Evolutionary conservation across 352 stramenopile genomes (phyloP), one percentile per base, ranked within the genome.

Genomic region (Globisporangium heterothallicum): DNA sequence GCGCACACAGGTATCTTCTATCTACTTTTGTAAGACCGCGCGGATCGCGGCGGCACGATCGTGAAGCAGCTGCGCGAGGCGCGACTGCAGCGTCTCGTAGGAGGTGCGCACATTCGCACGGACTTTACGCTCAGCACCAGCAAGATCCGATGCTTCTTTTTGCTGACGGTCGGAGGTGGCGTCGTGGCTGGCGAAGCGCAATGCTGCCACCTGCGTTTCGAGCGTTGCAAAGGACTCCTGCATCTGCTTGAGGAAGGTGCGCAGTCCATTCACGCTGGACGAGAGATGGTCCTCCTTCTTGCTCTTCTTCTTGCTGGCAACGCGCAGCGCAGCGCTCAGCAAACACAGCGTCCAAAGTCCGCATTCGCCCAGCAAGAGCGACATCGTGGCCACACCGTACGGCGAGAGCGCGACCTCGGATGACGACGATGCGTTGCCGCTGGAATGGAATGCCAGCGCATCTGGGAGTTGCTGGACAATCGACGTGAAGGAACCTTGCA

Each of bases 241-340:
- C 49, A 86, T 72, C 46, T 66, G 66, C 61, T 88, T 88, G 25
- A 91, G 60, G 14, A 82, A 50, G 19, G 63, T 67, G 13, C 79
- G 77, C 48, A 91, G 54, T 0, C 67, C 72, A 27, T 38, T 42
- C 21, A 58, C 49, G 21, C 66, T 48, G 7, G 58, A 44, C 19
- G 49, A 53, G 7, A 72, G 36, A 13, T 62, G 40, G 22, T 87
- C 73, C 45, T 77, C 78, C 50, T 84, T 87, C 53, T 88, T 90
- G 61, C 43, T 59, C 38, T 84, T 88, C 64, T 83, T 82, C 67
- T 88, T 90, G 42, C 42, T 24, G 45, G 69, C 40, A 18, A 67
- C 48, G 1, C 73, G 79, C 35, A 79, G 61, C 14, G 58, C 49
- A 26, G 75, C 48, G 35, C 71, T 74, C 24, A 90, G 57, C 19